Base-by-base conservation (phyloP, 345 rosid genomes). In the Camelina laxa region DNA sequence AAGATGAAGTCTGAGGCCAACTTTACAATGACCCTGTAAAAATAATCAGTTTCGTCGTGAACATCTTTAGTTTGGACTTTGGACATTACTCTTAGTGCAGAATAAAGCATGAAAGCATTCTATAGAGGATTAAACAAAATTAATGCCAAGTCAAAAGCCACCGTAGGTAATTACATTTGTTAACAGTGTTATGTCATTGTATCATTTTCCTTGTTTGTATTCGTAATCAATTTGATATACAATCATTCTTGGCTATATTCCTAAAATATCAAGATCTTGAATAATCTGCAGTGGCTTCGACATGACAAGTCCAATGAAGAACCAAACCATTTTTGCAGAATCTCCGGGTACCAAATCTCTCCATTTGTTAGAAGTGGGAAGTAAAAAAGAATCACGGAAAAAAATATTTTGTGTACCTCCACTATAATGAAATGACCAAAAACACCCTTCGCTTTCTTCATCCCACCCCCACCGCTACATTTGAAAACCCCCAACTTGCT, bases 1-100 rank as follows among this genome's bases (percentile, higher is more conserved):
- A 70, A 67, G 82, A 84, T 73, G 91, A 87, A 56, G 12, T 65
- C 21, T 77, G 67, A 77, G 60, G 13, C 57, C 8, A n/a, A 41
- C 20, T 50, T 60, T 38, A 60, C 69, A 19, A 4, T 12, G 69
- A 60, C 50, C 69, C 39, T 38, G 51, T 19, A 21, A 36, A 17
- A 50, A 50, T 27, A 42, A 17, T 30, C 19, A 1, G 22, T 48
- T 11, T 57, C 57, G 47, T 74, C n/a, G 45, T 62, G 35, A 27
- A 72, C 42, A 24, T 22, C 10, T 60, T 49, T 45, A 14, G 16
- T 59, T 39, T 49, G 60, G n/a, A n/a, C n/a, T n/a, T n/a, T n/a
- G 60, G 14, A 39, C 69, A 38, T 13, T 0, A 56, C 21, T n/a
- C 19, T n/a, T 21, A 48, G 53, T 10, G 21, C 9, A 48, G 53